phyloP scores from a whole-genome alignment of 345 rosid species.

The Pseudoturritis turrita region DNA sequence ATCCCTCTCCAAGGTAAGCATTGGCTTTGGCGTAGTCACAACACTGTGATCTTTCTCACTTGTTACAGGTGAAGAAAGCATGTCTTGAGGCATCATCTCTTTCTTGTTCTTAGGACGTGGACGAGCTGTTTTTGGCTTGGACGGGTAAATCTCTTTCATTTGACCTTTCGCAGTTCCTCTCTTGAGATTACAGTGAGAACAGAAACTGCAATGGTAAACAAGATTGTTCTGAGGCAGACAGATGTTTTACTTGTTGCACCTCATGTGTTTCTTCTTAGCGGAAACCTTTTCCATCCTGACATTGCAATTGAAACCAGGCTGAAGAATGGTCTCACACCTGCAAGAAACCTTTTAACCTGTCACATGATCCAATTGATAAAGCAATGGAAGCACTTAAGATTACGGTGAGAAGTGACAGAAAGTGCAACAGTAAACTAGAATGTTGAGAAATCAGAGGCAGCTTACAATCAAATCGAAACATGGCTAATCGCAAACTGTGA shows the following conservation, averaged over 20 bases:
- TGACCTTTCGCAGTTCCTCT: conserved; percentile 28
- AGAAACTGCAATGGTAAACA: conserved; percentile 59
- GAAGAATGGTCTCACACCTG: conserved; percentile 81
- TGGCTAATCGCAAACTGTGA: too few species aligned
- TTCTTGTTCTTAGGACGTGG: background rate
- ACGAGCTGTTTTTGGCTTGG: background rate
- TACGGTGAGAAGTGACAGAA: too few species aligned
- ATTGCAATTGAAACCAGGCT: conserved; percentile 40
- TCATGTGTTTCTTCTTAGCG: conserved; percentile 26
- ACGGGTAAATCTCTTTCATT: conserved; percentile 25
- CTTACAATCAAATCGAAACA: too few species aligned
- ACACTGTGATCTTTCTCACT: background rate
- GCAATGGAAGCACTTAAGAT: too few species aligned
- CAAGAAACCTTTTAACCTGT: background rate
- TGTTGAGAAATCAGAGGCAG: background rate
- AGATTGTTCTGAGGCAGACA: conserved; percentile 47
- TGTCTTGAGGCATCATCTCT: background rate
- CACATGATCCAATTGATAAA: too few species aligned
- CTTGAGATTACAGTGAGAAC: conserved; percentile 43
- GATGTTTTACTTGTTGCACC: conserved; percentile 34
- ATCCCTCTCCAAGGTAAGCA: conserved; percentile 29
- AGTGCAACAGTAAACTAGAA: background rate
- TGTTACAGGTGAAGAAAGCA: conserved; percentile 21
- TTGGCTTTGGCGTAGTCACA: conserved; percentile 25
- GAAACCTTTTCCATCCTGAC: conserved; percentile 41